These are phyloP conservation scores for Rhodotorula sp. DNA, from an alignment of 1,284 basidiomycete genomes.

Conservation along the genomic window DNA sequence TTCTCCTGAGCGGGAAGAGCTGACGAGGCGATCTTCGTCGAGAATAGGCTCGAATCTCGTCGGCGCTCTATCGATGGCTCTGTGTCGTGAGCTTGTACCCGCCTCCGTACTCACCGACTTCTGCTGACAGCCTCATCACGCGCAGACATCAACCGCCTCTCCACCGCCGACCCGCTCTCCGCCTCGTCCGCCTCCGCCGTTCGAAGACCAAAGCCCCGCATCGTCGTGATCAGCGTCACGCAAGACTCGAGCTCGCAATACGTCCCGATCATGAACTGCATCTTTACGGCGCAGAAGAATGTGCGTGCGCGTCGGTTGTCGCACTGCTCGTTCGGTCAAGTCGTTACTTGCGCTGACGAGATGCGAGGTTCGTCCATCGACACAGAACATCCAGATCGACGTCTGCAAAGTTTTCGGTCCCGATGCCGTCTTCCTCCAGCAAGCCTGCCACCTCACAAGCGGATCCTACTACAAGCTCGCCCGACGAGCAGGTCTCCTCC, in stretches of 20 bases:
- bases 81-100: conserved; percentile 68
- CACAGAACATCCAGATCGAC: conserved; percentile 89
- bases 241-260: conserved; percentile 82
- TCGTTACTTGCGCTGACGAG: neutral
- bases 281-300: conserved; percentile 97
- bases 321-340: neutral
- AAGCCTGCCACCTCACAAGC: conserved; percentile 90
- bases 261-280: conserved; percentile 98
- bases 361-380: neutral
- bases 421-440: conserved; percentile 93
- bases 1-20: neutral
- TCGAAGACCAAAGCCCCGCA: conserved; percentile 59
- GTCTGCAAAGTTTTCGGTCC: conserved; percentile 88
- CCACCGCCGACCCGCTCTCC: conserved; percentile 46
- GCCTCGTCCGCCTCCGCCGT: conserved; percentile 13
- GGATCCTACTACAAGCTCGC: conserved; percentile 87
- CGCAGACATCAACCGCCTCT: conserved; percentile 78
- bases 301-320: conserved; percentile 53
- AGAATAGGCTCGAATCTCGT: conserved; percentile 59
- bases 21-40: neutral
- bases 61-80: conserved; percentile 78
- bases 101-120: neutral
- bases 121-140: neutral
- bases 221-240: conserved; percentile 88
- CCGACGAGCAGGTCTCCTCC: conserved; percentile 75